Base-by-base conservation (phyloP, 495 filamentous ascomycete genomes). In the Clavariopsis aquatica region DNA sequence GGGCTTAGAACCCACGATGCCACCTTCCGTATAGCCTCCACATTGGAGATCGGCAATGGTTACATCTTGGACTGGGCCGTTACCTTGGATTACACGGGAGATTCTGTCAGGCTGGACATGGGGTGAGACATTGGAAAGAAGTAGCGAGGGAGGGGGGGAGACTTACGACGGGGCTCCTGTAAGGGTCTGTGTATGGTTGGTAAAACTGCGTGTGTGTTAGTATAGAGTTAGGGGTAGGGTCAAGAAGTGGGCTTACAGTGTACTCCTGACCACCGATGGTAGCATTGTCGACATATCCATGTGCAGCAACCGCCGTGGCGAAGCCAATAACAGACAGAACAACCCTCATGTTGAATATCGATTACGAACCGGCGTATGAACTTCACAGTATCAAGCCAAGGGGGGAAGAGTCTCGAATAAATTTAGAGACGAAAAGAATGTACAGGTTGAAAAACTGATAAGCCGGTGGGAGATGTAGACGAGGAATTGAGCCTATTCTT, bases 31-130 rank as follows among this genome's bases (percentile, higher is more conserved):
- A 19, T 71, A 77, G 2, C 68, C 58, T 19, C 59, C 55, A 59
- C 64, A 83, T 64, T 82, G 79, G 8, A 83, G 52, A 52, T 80
- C 81, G 58, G 77, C 66, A 7, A 72, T 72, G 9, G 76, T 78
- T 2, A 80, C 57, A 58, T 82, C 78, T 54, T 80, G 76, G 52
- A 83, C 76, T 10, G 80, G 80, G 7, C 81, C 79, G 65, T 82
- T 83, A 10, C 79, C 80, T 55, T 78, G 71, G 47, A 82, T 78
- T 34, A 72, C 73, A 10, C 81, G 79, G 19, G 79, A 79, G 70
- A 82, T 77, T 1, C 80, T 66, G 19, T 73, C 46, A 15, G 79
- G 78, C 51, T 53, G 24, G 6, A 31, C 13, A 6, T 52, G 17
- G 24, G 15, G 17, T 53, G 2, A 51, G 47, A 23, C 26, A 3